These are phyloP conservation scores for Phascolomyces articulosus DNA, from an alignment of 371 early-diverging fungal genomes.

Conservation along the genomic window DNA sequence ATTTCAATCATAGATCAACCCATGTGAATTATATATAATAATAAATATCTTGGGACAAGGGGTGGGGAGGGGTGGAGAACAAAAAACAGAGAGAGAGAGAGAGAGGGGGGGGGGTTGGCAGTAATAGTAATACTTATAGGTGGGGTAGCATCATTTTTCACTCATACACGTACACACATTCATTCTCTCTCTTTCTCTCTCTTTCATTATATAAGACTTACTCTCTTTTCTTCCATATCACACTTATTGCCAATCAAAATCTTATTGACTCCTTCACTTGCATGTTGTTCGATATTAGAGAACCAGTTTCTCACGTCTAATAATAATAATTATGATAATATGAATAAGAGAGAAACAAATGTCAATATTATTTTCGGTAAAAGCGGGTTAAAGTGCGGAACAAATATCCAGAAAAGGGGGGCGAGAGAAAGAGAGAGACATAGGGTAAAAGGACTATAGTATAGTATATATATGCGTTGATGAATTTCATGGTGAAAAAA, in stretches of 20 bases:
- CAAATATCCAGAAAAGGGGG: neutral
- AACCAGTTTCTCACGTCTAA: constrained; percentile 98
- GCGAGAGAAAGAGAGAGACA: neutral
- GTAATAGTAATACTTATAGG: no score
- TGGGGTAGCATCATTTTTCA: no score
- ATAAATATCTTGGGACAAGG: neutral
- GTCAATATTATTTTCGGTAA: no score
- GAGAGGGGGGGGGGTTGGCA: neutral
- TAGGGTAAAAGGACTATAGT: neutral
- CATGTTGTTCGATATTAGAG: constrained; percentile 97
- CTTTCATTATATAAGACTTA: constrained; percentile 21
- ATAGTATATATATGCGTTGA: neutral
- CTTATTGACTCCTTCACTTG: constrained; percentile 96
- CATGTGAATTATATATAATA: neutral
- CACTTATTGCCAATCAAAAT: constrained; percentile 99
- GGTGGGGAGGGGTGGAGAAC: neutral
- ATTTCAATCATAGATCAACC: neutral
- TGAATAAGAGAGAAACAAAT: no score
- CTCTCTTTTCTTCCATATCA: constrained; percentile 91
- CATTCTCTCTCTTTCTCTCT: no score
- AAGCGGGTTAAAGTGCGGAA: neutral
- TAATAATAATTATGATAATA: no score
- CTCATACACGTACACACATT: no score
- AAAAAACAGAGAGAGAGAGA: neutral
- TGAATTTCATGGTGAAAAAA: neutral